phyloP scores from a whole-genome alignment of 1,284 basidiomycete genomes.

The Sanghuangporus baumii region DNA sequence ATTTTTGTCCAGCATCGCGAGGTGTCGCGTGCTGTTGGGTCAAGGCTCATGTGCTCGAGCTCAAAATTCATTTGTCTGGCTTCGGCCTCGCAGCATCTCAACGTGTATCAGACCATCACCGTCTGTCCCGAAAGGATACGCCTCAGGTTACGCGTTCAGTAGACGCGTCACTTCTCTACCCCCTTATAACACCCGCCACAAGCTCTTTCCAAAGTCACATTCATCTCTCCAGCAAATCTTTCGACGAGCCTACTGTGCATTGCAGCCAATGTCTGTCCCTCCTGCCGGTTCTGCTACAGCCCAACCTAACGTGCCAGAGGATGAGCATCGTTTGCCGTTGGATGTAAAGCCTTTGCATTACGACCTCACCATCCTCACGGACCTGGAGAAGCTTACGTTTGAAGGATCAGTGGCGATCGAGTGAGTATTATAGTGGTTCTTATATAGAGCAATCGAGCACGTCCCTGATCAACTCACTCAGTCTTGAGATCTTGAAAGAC shows the following conservation, averaged over 20 bases:
- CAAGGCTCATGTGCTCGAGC: neutral
- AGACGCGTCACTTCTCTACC: neutral
- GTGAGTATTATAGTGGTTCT: slow-evolving; percentile 32
- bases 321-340: slow-evolving; percentile 70
- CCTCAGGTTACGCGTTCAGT: neutral
- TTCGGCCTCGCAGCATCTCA: neutral
- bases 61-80: neutral
- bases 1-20: neutral
- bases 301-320: slow-evolving; percentile 15
- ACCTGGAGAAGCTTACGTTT: slow-evolving; percentile 71
- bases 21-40: neutral
- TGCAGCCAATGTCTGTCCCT: slow-evolving; percentile 4
- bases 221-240: neutral
- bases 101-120: neutral
- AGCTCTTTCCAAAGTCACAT: neutral
- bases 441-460: neutral
- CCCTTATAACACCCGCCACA: neutral
- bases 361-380: slow-evolving; percentile 79
- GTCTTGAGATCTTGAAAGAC: slow-evolving; percentile 65
- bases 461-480: slow-evolving; percentile 26
- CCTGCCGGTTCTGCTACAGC: slow-evolving; percentile 6
- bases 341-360: slow-evolving; percentile 79
- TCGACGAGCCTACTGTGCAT: slow-evolving; percentile 10
- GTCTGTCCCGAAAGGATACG: neutral
- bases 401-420: slow-evolving; percentile 74